Evolutionary conservation across 202 grass and related monocot genomes (phyloP).

Genomic region (Setaria italica): DNA sequence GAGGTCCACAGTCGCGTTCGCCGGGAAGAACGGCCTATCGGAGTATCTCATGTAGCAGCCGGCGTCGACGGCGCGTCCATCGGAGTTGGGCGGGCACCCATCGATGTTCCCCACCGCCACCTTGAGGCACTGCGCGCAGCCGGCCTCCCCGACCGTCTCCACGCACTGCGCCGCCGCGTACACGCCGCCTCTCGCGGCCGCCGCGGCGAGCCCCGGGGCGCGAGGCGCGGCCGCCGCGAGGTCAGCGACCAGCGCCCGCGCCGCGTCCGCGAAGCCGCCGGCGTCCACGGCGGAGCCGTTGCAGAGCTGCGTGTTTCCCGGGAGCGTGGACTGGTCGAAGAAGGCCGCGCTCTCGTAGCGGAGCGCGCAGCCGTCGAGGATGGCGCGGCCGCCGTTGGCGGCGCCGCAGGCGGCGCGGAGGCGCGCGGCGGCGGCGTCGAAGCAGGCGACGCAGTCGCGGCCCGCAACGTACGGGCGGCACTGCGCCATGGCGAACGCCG

Average conservation of each 20-base stretch:
- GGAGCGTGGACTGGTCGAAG: constrained; percentile 67
- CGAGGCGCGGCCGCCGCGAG: constrained; percentile 56
- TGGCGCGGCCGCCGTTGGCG: constrained; percentile 66
- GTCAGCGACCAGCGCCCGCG: constrained; percentile 51
- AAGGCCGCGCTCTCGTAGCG: constrained; percentile 71
- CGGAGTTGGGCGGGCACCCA: constrained; percentile 57
- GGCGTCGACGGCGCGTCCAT: constrained; percentile 69
- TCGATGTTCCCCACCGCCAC: constrained; percentile 66
- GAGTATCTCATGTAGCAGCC: constrained; percentile 92
- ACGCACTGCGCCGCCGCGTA: constrained; percentile 78
- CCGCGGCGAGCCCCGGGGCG: constrained; percentile 46
- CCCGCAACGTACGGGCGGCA: constrained; percentile 68
- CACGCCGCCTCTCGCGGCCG: constrained; percentile 52
- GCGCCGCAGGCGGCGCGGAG: constrained; percentile 50
- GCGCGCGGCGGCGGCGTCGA: constrained; percentile 51
- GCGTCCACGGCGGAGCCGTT: constrained; percentile 34
- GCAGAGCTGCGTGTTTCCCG: constrained; percentile 65
- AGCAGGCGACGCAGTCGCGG: constrained; percentile 62
- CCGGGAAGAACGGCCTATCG: constrained; percentile 61
- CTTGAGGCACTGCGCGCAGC: constrained; percentile 64
- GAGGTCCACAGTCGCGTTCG: constrained; percentile 71
- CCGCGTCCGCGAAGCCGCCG: constrained; percentile 42
- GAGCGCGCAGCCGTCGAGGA: constrained; percentile 81
- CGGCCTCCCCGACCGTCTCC: constrained; percentile 54
- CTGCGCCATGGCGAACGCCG: constrained; percentile 69